Conservation (phyloP, 352 stramenopile species). For the Phytophthora vignae region DNA sequence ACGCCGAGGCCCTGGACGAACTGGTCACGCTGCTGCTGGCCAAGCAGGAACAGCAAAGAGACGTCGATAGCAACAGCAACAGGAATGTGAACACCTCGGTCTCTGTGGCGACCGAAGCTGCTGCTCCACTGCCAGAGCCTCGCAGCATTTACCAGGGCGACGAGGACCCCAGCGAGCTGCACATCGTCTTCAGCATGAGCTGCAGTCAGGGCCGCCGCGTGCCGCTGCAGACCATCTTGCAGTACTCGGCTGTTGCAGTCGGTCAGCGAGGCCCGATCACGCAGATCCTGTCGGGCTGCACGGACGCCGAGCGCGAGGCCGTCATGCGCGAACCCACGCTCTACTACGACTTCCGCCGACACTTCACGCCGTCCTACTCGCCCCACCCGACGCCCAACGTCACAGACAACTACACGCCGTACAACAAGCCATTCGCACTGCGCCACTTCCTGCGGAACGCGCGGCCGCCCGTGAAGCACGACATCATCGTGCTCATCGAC, state of each 20-base stretch:
- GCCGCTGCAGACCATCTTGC: slow-evolving; percentile 51
- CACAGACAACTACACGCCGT: slow-evolving; percentile 56
- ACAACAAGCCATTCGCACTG: slow-evolving; percentile 66
- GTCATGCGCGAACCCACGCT: slow-evolving; percentile 49
- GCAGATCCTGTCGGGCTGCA: slow-evolving; percentile 59
- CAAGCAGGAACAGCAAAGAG: slow-evolving; percentile 12
- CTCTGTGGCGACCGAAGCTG: background rate
- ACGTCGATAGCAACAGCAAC: background rate
- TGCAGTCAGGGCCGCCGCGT: slow-evolving; percentile 51
- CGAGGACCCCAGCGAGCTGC: slow-evolving; percentile 46
- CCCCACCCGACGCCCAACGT: slow-evolving; percentile 47
- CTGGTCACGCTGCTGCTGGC: slow-evolving; percentile 28
- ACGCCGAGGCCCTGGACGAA: slow-evolving; percentile 29
- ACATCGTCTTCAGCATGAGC: slow-evolving; percentile 67
- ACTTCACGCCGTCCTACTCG: slow-evolving; percentile 60
- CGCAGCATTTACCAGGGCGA: slow-evolving; percentile 35
- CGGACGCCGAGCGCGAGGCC: slow-evolving; percentile 32
- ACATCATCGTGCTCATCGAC: slow-evolving; percentile 50
- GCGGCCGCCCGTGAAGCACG: slow-evolving; percentile 47
- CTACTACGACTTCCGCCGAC: slow-evolving; percentile 62
- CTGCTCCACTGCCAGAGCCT: slow-evolving; percentile 1
- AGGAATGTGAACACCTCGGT: background rate
- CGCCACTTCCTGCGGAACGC: slow-evolving; percentile 59
- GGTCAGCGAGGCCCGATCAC: slow-evolving; percentile 58
- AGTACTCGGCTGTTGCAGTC: slow-evolving; percentile 51